Conservation (phyloP, 805 yeast species). For the Cyberlindnera mycetangii region DNA sequence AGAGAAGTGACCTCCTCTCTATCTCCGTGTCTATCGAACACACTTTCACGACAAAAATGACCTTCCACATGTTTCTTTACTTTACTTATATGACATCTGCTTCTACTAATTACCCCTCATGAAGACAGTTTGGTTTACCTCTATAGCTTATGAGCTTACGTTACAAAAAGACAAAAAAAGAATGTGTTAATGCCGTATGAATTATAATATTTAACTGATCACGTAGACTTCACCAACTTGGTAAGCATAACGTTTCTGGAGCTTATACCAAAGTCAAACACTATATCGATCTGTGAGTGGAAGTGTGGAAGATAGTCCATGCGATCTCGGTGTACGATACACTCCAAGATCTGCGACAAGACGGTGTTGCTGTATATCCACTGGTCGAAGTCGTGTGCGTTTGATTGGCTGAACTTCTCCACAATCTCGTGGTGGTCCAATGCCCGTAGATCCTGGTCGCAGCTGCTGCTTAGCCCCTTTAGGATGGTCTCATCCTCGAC, state of each 20-base stretch:
- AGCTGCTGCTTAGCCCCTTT: background rate
- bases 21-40: no score
- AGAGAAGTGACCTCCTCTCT: background rate
- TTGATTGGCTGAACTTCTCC: background rate
- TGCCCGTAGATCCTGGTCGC: conserved; percentile 10
- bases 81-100: no score
- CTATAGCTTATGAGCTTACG: background rate
- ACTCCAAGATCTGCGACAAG: conserved; percentile 2
- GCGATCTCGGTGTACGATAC: conserved; percentile 8
- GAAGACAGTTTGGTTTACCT: no score
- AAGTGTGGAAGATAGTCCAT: background rate
- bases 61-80: background rate
- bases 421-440: conserved; percentile 9
- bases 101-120: no score
- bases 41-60: background rate
- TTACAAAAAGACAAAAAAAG: background rate
- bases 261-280: conserved; percentile 12
- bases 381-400: background rate
- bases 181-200: background rate
- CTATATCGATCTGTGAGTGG: background rate
- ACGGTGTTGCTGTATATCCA: conserved; percentile 1
- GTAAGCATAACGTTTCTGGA: conserved; percentile 7
- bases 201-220: background rate
- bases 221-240: background rate
- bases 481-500: background rate